Conservation (phyloP, 352 stramenopile genomes). For the Phytophthora pluvialis region DNA sequence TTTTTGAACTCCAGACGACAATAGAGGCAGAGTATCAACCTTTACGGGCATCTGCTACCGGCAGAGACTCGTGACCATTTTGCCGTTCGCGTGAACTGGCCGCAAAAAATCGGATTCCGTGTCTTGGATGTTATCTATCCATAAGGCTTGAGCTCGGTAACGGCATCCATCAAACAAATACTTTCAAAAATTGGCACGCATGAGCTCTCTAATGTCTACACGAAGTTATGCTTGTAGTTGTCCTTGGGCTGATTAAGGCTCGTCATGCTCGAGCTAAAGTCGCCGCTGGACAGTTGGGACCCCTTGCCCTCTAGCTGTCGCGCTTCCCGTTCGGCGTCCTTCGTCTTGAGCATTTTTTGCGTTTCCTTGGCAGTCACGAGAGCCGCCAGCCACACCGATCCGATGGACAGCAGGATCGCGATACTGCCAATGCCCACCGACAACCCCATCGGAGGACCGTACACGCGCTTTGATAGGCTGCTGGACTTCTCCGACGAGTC, state of each 20-base stretch:
- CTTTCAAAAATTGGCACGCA: constrained; percentile 5
- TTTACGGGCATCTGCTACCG: too few relatives aligned
- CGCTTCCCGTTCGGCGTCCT: constrained; percentile 14
- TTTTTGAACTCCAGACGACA: background rate
- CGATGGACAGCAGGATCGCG: constrained; percentile 41
- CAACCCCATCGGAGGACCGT: constrained; percentile 47
- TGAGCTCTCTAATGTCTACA: constrained; percentile 22
- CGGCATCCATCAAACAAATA: constrained; percentile 9
- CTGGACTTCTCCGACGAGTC: constrained; percentile 37
- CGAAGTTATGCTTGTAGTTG: constrained; percentile 66
- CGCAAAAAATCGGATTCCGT: too few relatives aligned
- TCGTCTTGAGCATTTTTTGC: constrained; percentile 21
- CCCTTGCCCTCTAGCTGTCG: constrained; percentile 28
- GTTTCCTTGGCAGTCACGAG: constrained; percentile 31
- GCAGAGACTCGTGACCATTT: too few relatives aligned
- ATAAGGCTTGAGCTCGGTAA: too few relatives aligned
- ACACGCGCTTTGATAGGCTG: constrained; percentile 39
- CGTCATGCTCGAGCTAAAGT: constrained; percentile 8
- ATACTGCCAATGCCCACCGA: constrained; percentile 39
- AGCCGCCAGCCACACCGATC: constrained; percentile 39
- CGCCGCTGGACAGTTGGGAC: constrained; percentile 16
- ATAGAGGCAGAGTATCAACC: too few relatives aligned
- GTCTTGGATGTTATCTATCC: too few relatives aligned
- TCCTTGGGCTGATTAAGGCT: constrained; percentile 35
- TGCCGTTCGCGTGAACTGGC: too few relatives aligned